Evolutionary conservation across 768 basidiomycete species (phyloP).

Genomic region (Boletus rufocinnamomeus): DNA sequence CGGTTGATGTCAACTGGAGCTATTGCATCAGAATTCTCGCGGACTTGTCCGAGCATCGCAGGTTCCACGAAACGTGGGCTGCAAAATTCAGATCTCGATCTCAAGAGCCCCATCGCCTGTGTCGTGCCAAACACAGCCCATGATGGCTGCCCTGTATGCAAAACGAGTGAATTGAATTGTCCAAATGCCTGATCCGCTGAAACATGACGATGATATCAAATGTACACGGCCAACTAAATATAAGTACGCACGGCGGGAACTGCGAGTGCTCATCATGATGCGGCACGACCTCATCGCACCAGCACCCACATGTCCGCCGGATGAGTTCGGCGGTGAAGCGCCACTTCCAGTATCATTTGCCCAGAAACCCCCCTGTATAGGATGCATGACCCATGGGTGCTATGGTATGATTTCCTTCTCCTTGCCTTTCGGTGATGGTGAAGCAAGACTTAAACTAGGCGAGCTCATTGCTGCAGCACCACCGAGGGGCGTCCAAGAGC

Average conservation of each 20-base stretch:
- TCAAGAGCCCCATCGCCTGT: not conserved
- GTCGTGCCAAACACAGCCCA: too few relatives aligned
- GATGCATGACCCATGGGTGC: not conserved
- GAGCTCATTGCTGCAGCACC: conserved; percentile 37
- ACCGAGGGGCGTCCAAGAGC: conserved; percentile 38
- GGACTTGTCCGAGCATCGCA: conserved; percentile 16
- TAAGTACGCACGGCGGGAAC: conserved; percentile 8
- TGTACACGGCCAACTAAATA: conserved; percentile 17
- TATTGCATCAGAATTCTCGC: not conserved
- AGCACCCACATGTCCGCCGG: conserved; percentile 10
- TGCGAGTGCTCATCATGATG: conserved; percentile 6
- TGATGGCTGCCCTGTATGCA: not conserved
- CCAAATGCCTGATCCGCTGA: conserved; percentile 18
- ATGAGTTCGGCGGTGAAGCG: not conserved
- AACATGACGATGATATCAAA: conserved; percentile 19
- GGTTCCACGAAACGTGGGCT: not conserved
- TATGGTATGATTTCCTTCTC: conserved; percentile 38
- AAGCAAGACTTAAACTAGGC: conserved; percentile 39
- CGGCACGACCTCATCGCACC: conserved; percentile 5
- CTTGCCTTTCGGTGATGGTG: conserved; percentile 50
- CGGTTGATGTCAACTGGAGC: too few relatives aligned
- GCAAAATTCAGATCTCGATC: conserved; percentile 1
- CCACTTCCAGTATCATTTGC: conserved; percentile 6
- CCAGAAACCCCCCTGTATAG: not conserved
- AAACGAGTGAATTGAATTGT: conserved; percentile 23